Evolutionary conservation across 208 protist genomes (phyloP).

Genomic region (Strigomonas oncopelti): DNA sequence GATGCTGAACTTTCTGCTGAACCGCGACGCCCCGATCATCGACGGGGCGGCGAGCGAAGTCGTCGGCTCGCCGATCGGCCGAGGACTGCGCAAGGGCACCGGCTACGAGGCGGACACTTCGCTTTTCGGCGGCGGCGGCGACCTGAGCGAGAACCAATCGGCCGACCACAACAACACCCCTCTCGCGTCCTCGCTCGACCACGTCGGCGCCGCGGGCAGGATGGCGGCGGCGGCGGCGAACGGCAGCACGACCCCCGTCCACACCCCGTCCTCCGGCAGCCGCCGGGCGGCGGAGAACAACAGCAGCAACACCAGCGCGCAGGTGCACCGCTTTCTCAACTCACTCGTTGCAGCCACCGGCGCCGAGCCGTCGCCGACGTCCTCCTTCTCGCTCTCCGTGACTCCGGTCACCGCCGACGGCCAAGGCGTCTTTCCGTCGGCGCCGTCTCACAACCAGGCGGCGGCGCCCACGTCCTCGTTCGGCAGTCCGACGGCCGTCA

Average conservation of each 20-base stretch:
- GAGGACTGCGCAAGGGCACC: background rate
- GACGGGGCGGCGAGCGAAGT: background rate
- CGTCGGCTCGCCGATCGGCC: background rate
- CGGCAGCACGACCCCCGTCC: background rate
- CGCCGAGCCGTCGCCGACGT: background rate
- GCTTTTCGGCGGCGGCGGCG: background rate
- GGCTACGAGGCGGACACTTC: background rate
- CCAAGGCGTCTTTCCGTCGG: background rate
- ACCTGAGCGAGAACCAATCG: background rate
- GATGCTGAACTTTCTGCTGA: slow-evolving; percentile 15
- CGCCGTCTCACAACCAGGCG: background rate
- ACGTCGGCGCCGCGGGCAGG: background rate
- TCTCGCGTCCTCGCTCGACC: background rate
- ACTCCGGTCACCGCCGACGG: background rate
- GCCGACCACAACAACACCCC: background rate
- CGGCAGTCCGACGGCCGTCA: background rate
- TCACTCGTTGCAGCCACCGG: background rate
- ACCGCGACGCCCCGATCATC: background rate
- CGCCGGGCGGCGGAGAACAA: background rate
- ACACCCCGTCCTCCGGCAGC: background rate
- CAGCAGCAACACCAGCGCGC: background rate
- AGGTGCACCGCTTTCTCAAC: background rate
- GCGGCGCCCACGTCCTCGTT: background rate
- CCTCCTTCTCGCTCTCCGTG: slow-evolving; percentile 1
- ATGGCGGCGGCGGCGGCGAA: background rate